A percentile compares a stretch with the other conserved stretches of the same genome.
Conservation (phyloP, 805 yeast species). For the Candida sakaeoensis region DNA sequence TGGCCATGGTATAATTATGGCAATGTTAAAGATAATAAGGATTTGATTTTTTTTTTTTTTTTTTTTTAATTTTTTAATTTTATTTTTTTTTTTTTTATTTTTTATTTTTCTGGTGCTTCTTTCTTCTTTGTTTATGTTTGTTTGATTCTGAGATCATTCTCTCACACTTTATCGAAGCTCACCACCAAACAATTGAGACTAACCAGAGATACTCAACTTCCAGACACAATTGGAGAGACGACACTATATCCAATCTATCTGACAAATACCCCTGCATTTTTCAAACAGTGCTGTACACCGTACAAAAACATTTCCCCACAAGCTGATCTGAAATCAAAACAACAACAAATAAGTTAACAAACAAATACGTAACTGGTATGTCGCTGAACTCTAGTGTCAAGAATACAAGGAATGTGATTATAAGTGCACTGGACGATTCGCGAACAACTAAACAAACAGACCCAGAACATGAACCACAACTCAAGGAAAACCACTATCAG, state of each 20-base stretch:
- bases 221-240: too few species aligned
- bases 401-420: not conserved
- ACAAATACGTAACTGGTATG: not conserved
- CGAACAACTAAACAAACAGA: not conserved
- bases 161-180: not conserved
- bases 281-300: too few species aligned
- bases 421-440: not conserved
- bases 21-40: not conserved
- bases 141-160: not conserved
- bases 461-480: too few species aligned
- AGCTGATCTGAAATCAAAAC: conserved; percentile 4
- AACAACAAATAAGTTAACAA: not conserved
- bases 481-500: conserved; percentile 19
- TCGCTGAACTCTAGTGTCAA: not conserved
- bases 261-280: too few species aligned
- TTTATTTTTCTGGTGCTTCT: too few species aligned
- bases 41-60: not conserved
- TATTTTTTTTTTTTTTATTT: not conserved
- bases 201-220: too few species aligned
- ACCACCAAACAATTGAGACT: too few species aligned
- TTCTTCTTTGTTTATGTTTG: too few species aligned
- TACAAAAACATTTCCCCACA: too few species aligned
- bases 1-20: conserved; percentile 3
- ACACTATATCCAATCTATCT: too few species aligned
- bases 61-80: not conserved